phyloP scores from a whole-genome alignment of 345 rosid species.

The Microcos paniculata region DNA sequence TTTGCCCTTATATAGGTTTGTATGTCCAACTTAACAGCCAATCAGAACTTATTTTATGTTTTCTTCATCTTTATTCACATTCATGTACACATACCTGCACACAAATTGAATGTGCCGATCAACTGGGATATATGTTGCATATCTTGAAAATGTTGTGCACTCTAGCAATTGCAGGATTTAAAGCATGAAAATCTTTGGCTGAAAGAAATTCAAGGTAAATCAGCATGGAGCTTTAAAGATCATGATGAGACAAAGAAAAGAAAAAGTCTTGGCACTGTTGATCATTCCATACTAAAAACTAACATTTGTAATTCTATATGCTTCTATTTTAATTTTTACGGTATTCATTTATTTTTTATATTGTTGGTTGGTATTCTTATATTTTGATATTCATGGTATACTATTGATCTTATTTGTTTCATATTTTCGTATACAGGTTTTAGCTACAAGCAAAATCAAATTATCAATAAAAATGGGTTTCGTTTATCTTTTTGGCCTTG shows the following conservation, averaged over 20 bases:
- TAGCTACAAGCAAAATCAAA: too few relatives aligned
- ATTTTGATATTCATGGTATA: too few relatives aligned
- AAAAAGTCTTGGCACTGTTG: conserved; percentile 18
- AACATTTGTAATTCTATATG: too few relatives aligned
- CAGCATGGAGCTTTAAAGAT: conserved; percentile 29
- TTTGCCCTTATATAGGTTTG: conserved; percentile 87
- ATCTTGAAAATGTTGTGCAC: background rate
- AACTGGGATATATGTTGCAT: conserved; percentile 3
- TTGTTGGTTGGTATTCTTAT: too few relatives aligned
- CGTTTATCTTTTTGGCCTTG: too few relatives aligned
- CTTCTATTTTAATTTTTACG: too few relatives aligned
- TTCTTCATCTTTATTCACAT: background rate
- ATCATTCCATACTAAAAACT: too few relatives aligned
- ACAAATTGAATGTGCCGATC: background rate
- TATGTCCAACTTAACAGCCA: background rate
- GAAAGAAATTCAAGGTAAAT: conserved; percentile 42
- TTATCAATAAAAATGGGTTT: too few relatives aligned
- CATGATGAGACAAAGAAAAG: conserved; percentile 16
- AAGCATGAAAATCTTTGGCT: conserved; percentile 55
- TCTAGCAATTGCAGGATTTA: conserved; percentile 49
- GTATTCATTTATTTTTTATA: too few relatives aligned
- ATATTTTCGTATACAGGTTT: too few relatives aligned
- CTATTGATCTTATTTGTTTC: too few relatives aligned
- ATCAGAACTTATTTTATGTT: background rate
- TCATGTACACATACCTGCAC: background rate